Conservation (phyloP, 1,139 yeast genomes). For the Candida tropicalis region DNA sequence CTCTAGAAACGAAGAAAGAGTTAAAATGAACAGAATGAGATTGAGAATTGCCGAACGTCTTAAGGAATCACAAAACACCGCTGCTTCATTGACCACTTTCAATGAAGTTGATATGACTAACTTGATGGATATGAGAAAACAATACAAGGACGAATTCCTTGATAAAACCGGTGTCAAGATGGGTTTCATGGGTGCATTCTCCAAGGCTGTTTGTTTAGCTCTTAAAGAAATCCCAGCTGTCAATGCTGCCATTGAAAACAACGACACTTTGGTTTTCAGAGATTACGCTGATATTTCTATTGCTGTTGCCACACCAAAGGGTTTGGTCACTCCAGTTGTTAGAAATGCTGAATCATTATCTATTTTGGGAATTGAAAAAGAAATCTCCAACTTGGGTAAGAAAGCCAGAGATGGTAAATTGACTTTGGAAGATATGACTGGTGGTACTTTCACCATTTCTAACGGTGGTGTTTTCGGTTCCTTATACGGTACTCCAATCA, state of each 20-base stretch:
- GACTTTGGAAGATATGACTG: constrained; percentile 98
- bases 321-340: constrained; percentile 96
- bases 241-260: constrained; percentile 91
- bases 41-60: constrained; percentile 98
- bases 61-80: constrained; percentile 98
- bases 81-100: constrained; percentile 97
- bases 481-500: constrained; percentile 96
- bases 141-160: constrained; percentile 94
- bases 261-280: constrained; percentile 92
- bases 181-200: constrained; percentile 99
- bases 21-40: constrained; percentile 99
- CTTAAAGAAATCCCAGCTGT: constrained; percentile 95
- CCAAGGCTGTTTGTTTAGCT: constrained; percentile 92
- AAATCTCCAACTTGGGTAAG: constrained; percentile 76
- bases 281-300: constrained; percentile 95
- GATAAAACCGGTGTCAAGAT: constrained; percentile 93
- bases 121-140: constrained; percentile 91
- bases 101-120: constrained; percentile 97
- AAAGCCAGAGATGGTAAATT: constrained; percentile 98
- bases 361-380: constrained; percentile 87
- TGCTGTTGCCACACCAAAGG: constrained; percentile 99
- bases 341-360: constrained; percentile 95
- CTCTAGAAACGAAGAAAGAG: constrained; percentile 86
- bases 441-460: constrained; percentile 98
- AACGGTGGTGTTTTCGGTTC: constrained; percentile 99